These are phyloP conservation scores for Aspergillus nomiae DNA, from an alignment of 2,329 filamentous ascomycete genomes.

Conservation along the genomic window DNA sequence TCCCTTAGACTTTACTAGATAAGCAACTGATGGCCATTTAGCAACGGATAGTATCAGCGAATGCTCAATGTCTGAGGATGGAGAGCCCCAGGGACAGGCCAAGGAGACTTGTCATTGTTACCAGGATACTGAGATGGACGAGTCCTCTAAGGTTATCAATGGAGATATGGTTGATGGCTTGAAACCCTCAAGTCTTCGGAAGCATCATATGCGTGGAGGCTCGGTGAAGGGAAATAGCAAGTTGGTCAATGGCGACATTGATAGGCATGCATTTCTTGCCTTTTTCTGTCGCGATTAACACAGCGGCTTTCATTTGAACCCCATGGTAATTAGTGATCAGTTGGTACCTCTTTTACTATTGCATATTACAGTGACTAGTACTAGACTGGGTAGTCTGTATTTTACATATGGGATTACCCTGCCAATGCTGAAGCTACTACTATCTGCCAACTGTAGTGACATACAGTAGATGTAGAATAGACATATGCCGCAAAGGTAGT, in stretches of 20 bases:
- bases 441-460: no score
- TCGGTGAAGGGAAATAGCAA: neutral
- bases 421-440: no score
- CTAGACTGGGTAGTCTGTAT: no score
- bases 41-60: neutral
- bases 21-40: neutral
- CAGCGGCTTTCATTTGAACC: neutral
- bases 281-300: neutral
- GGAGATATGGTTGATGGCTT: neutral
- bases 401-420: no score
- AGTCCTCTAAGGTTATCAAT: neutral
- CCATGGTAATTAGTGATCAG: neutral
- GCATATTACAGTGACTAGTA: neutral
- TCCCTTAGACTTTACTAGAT: neutral
- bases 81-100: neutral
- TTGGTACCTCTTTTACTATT: neutral
- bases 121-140: neutral
- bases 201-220: neutral
- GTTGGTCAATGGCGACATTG: neutral
- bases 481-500: no score
- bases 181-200: neutral
- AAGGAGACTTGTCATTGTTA: neutral
- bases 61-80: neutral
- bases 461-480: no score
- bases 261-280: neutral